phyloP scores from a whole-genome alignment of 139 green algal genomes.

The Eudorina sp. region DNA sequence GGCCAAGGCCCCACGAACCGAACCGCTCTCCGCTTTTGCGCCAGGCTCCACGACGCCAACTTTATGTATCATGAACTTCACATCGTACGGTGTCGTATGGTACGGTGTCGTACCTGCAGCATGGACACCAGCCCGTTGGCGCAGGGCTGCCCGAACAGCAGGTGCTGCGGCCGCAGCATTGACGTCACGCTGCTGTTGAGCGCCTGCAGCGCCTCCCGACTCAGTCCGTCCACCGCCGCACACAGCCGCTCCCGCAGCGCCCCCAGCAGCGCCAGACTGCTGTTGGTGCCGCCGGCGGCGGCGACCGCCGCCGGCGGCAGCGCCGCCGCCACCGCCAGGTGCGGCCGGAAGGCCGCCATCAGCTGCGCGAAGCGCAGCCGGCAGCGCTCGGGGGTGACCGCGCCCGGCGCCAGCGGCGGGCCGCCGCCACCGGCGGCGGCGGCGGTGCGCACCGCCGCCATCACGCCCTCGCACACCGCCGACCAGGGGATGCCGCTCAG shows the following conservation, averaged over 20 bases:
- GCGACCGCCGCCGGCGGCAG: not conserved
- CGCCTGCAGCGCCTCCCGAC: constrained; percentile 28
- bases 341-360: constrained; percentile 27
- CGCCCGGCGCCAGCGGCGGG: not conserved
- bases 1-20: too few species aligned
- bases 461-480: constrained; percentile 11
- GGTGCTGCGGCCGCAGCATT: constrained; percentile 18
- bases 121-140: constrained; percentile 33
- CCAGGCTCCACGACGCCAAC: too few species aligned
- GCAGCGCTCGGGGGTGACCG: constrained; percentile 13
- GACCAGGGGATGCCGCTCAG: constrained; percentile 25
- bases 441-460: not conserved
- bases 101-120: constrained; percentile 17
- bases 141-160: constrained; percentile 38
- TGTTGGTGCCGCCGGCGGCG: not conserved
- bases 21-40: too few species aligned
- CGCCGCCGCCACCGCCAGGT: not conserved
- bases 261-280: constrained; percentile 7
- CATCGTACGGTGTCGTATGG: not conserved
- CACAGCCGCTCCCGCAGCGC: constrained; percentile 9
- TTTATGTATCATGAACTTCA: not conserved
- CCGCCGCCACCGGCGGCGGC: not conserved
- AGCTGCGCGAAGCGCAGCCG: constrained; percentile 26
- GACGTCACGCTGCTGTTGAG: constrained; percentile 1
- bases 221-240: constrained; percentile 14